Evolutionary conservation across 371 early-diverging fungal genomes (phyloP).

Genomic region (Blakeslea trispora): DNA sequence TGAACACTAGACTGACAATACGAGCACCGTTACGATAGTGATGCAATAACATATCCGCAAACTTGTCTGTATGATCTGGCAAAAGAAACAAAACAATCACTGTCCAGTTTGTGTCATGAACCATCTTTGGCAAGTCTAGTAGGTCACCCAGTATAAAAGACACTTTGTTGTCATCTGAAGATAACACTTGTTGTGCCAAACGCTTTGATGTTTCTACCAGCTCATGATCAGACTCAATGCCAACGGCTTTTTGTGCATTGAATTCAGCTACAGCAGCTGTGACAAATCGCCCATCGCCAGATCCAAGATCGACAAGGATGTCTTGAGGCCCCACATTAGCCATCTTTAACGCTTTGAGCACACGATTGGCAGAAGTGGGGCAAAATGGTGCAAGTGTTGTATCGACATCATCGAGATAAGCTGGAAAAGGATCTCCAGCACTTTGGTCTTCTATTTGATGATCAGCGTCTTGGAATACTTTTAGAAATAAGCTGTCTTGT

Average conservation of each 20-base stretch:
- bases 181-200: constrained; percentile 39
- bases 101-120: constrained; percentile 43
- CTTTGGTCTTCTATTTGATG: constrained; percentile 37
- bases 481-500: constrained; percentile 23
- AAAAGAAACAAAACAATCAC: constrained; percentile 59
- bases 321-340: constrained; percentile 46
- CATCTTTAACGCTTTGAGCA: constrained; percentile 54
- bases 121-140: constrained; percentile 34
- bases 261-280: constrained; percentile 56
- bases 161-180: constrained; percentile 19
- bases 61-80: constrained; percentile 61
- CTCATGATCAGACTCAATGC: constrained; percentile 58
- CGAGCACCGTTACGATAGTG: constrained; percentile 56
- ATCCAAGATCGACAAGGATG: constrained; percentile 63
- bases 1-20: constrained; percentile 61
- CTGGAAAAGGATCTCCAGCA: constrained; percentile 54
- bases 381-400: constrained; percentile 63
- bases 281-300: constrained; percentile 67
- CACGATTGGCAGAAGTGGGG: constrained; percentile 62
- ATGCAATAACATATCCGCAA: constrained; percentile 51
- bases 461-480: constrained; percentile 38
- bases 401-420: constrained; percentile 60
- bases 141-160: constrained; percentile 53
- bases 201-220: constrained; percentile 46
- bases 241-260: constrained; percentile 48